Evolutionary conservation across 139 green algal species (phyloP), one percentile per base, ranked within the genome.

Genomic region (Cymbomonas tetramitiformis): DNA sequence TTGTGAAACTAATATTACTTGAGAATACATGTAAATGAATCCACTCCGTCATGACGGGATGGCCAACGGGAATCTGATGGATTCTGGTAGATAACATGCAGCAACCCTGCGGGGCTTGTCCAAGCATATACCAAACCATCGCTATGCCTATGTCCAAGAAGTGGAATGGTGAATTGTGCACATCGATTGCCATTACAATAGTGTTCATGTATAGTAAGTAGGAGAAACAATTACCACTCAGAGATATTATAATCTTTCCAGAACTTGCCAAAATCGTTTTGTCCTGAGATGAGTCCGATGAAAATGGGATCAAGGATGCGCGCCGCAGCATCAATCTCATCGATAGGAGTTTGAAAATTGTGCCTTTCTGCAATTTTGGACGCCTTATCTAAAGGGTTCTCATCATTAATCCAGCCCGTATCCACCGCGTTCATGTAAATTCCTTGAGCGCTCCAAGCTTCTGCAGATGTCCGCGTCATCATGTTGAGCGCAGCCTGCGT

Each of bases 401-500:
- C 57, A 46, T 57, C 44, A 33, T 65, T 65, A 23, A 65, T 65
- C 57, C 57, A 65, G 8, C 57, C 57, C 7, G 57, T 65, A 31
- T 65, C 57, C 29, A 65, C 57, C 2, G 18, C 25, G 44, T 30
- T 65, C 44, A 57, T 65, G 43, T 56, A 65, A 19, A 65, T 65
- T 2, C 30, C 26, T 6, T 57, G 21, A 7, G n/a, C n/a, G 4
- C 21, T 24, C 31, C 50, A 65, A 33, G 56, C 57, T 21, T 48
- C 33, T 30, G 44, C 44, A 24, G 28, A 25, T 21, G 57, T 65
- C 28, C 28, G 38, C 12, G 57, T 65, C 57, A 65, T 65, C 57
- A 65, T 65, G 44, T 65, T 65, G 25, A 65, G 33, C 1, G 57
- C 57, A 1, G 57, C 44, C 30, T 65, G 56, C 18, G 57, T n/a